Conservation (phyloP, 108 stramenopile species). For the Conticribra weissflogii region DNA sequence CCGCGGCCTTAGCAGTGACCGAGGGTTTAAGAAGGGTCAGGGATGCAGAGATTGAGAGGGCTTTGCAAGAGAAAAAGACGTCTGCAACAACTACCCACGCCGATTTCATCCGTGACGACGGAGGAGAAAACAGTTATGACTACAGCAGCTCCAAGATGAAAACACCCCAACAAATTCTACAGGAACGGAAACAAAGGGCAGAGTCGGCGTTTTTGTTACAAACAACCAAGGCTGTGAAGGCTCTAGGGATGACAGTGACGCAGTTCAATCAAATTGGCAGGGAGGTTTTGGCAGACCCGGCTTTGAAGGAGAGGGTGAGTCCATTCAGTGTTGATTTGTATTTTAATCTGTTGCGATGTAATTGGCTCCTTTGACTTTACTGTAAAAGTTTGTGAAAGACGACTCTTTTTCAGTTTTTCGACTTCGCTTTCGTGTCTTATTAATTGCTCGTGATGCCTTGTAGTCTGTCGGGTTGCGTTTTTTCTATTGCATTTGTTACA, state of each 20-base stretch:
- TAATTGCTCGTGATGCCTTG: no score
- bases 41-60: constrained; percentile 47
- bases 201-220: constrained; percentile 51
- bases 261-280: constrained; percentile 74
- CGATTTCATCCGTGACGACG: no score
- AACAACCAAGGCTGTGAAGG: constrained; percentile 55
- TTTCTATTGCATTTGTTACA: no score
- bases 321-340: no score
- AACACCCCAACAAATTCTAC: constrained; percentile 4
- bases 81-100: constrained; percentile 2
- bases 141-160: background rate
- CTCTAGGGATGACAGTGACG: constrained; percentile 63
- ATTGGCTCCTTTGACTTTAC: no score
- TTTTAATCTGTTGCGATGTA: no score
- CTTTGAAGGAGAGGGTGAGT: constrained; percentile 58
- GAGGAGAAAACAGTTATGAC: background rate
- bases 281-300: constrained; percentile 46
- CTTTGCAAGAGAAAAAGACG: constrained; percentile 8
- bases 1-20: constrained; percentile 69
- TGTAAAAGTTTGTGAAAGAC: background rate
- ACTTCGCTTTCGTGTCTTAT: background rate
- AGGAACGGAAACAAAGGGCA: constrained; percentile 27
- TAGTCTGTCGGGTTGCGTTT: no score
- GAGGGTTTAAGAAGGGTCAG: constrained; percentile 62
- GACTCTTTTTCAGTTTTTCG: background rate